A percentile compares a stretch with the other conserved stretches of the same genome.
These are phyloP conservation scores for Marvania coccoides DNA, from an alignment of 139 green algal genomes.

Conservation along the genomic window DNA sequence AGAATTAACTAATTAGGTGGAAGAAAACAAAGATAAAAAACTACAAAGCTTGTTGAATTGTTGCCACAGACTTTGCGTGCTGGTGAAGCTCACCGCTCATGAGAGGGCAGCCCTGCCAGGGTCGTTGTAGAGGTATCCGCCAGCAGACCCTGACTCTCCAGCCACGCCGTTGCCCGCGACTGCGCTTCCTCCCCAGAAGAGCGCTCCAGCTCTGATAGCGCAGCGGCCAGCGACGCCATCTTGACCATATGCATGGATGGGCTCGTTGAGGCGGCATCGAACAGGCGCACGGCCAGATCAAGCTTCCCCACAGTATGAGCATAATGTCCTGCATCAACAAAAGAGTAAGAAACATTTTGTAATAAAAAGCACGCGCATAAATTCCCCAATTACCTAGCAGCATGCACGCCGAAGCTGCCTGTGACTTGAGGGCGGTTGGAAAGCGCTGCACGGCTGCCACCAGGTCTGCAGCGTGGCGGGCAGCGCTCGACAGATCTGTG, in stretches of 20 bases:
- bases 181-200: background rate
- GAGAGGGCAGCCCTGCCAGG: background rate
- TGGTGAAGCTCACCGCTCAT: background rate
- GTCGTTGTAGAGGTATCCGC: background rate
- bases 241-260: background rate
- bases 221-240: constrained; percentile 7
- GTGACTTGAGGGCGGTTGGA: constrained; percentile 6
- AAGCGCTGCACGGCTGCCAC: constrained; percentile 8
- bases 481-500: background rate
- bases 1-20: background rate
- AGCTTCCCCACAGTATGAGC: constrained; percentile 9
- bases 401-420: constrained; percentile 1
- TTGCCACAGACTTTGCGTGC: background rate
- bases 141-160: background rate
- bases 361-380: background rate
- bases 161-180: background rate
- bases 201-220: constrained; percentile 15
- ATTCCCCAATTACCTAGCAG: constrained; percentile 1
- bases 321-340: constrained; percentile 8
- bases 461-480: background rate
- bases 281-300: background rate
- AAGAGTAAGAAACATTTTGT: background rate
- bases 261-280: background rate
- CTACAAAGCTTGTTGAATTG: no score
- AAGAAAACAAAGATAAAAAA: background rate